Base-by-base conservation (phyloP, 169 alveolate species). In the Babesia gibsoni region DNA sequence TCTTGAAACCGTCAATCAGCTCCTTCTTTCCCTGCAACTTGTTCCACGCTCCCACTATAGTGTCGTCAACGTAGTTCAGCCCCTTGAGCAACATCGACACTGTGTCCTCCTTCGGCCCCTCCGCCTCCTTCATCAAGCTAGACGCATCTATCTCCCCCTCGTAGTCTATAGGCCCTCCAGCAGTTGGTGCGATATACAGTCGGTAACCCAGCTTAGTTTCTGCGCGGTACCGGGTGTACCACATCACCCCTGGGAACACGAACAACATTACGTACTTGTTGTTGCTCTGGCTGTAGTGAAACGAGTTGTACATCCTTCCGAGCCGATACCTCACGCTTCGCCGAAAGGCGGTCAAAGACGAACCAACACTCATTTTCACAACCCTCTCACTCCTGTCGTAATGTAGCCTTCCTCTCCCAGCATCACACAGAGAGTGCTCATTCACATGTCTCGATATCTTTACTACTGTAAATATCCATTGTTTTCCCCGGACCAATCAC, bases 221-320 rank as follows among this genome's bases (percentile, higher is more conserved):
- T 6, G 94, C 91, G 37, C 94, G 61, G 72, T 66, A 91, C 35
- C 95, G 79, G 12, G 89, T 81, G 39, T 82, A 77, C 90, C 92
- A 91, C 63, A 91, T 83, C 3, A 82, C 79, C 39, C 90, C 89
- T 4, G 95, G 95, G 49, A 91, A 89, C 54, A 88, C 73, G 42
- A 89, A 54, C 52, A 74, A 48, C 92, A 91, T 82, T 16, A 86
- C 92, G 57, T 89, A 91, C 45, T 91, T 91, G 57, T 84, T 91
- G 78, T 88, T 89, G 63, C 92, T 79, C 73, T 91, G 95, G 8
- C 93, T 68, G 91, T 91, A 85, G 84, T 86, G 87, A 84, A 91
- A 89, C 12, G 94, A 83, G 58, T 91, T 88, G 70, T 89, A 91
- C 22, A 91, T 36, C 42, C 94, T 54, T 22, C 92, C 94, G 46